Base-by-base conservation (phyloP, 768 basidiomycete species). In the Tylopilus cervinicoccineus region DNA sequence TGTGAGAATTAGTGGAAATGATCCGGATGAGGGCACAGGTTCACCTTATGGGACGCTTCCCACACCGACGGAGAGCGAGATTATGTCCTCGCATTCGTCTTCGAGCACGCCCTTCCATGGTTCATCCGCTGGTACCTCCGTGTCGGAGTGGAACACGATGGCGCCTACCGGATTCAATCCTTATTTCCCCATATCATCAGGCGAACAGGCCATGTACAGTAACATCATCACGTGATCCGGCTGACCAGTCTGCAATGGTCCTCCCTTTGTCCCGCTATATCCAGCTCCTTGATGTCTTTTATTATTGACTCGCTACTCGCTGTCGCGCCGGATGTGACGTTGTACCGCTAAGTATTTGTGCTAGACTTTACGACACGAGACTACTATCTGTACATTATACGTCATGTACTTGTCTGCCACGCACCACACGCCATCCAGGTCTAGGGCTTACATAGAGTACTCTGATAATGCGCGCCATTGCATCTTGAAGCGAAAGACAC, bases 31-130 rank as follows among this genome's bases (percentile, higher is more conserved):
- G 58, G 72, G 68, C 53, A 67, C 69, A 32, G 71, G 71, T 38
- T 66, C 74, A 39, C 70, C 76, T 31, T 82, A 82, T 61, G 80
- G 80, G 60, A 77, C 74, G 9, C 66, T 68, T 63, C 75, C 71
- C 57, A 80, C 80, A 52, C 76, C 81, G 5, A 75, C 81, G 4
- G 86, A 84, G 58, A 82, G 78, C 57, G 85, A 86, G 52, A 64
- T 74, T 33, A 60, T 74, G 70, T 70, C 72, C 26, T 72, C 73
- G n/a, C 71, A 73, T 51, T 73, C 73, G 45, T 67, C 73, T 41
- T 71, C 74, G 51, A 70, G 64, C 33, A 70, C 67, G 52, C 67
- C 67, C 49, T 70, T 70, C 70, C 71, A 64, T 65, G 67, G 54
- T 62, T 64, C 70, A 54, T 65, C 65, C 51, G 76, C 71, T 62